phyloP scores from a whole-genome alignment of 83 land plant genomes.

The Thuja plicata region DNA sequence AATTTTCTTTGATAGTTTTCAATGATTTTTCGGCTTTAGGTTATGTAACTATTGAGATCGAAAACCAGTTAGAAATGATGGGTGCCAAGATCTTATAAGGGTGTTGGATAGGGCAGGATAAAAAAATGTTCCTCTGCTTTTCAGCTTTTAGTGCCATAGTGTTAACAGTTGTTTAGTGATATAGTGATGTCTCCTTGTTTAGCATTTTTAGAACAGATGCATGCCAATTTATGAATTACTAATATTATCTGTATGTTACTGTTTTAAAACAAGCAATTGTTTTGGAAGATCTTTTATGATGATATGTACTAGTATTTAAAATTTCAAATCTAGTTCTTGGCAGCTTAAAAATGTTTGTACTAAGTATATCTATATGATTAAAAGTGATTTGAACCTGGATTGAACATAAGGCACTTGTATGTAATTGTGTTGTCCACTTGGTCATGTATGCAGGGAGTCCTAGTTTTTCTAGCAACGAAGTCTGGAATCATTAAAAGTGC shows the following conservation, averaged over 20 bases:
- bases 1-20: background rate
- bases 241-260: no score
- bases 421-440: background rate
- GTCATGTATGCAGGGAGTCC: slow-evolving; percentile 66
- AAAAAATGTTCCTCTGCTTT: background rate
- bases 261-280: background rate
- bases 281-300: background rate
- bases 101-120: background rate
- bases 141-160: background rate
- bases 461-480: slow-evolving; percentile 87
- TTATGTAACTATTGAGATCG: background rate
- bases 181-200: background rate
- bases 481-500: slow-evolving; percentile 76
- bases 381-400: background rate
- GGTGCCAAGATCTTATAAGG: background rate
- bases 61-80: background rate
- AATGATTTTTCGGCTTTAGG: background rate
- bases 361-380: background rate
- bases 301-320: background rate
- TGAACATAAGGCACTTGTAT: background rate
- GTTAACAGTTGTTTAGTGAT: background rate
- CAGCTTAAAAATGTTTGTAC: background rate
- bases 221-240: no score
- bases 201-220: no score
- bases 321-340: background rate